Conservation (phyloP, 306 rosid species). For the Cicer judaicum region DNA sequence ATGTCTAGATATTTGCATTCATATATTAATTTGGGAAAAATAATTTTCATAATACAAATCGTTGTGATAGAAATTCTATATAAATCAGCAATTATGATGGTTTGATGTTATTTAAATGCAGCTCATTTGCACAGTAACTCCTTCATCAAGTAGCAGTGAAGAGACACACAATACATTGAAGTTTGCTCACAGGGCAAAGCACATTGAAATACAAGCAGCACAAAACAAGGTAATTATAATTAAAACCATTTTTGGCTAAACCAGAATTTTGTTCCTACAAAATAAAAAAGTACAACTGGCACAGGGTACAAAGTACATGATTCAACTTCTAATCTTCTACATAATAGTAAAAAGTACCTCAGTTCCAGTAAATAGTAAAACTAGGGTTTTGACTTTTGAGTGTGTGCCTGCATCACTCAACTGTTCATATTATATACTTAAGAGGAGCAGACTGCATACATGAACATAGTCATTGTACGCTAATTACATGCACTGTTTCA, state of each 20-base stretch:
- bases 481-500: neutral
- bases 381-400: neutral
- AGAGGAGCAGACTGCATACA: neutral
- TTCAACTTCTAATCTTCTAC: neutral
- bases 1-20: constrained; percentile 37
- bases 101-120: constrained; percentile 53
- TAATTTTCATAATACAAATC: constrained; percentile 23
- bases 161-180: constrained; percentile 97
- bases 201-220: constrained; percentile 94
- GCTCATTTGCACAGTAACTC: constrained; percentile 98
- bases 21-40: constrained; percentile 40
- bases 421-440: neutral
- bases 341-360: constrained; percentile 1
- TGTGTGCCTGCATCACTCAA: neutral
- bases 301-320: constrained; percentile 2
- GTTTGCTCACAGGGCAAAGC: constrained; percentile 98
- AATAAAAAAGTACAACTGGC: constrained; percentile 18
- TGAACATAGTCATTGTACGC: constrained; percentile 7
- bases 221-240: constrained; percentile 76
- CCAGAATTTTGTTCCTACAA: constrained; percentile 28
- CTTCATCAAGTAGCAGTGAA: constrained; percentile 94
- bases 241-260: neutral
- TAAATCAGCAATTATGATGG: constrained; percentile 29
- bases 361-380: constrained; percentile 11
- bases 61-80: constrained; percentile 38